Percentiles rank a stretch among this genome's conserved stretches.
phyloP scores from a whole-genome alignment of 192 early-diverging fungal species.

The Backusella parvicylindrica region DNA sequence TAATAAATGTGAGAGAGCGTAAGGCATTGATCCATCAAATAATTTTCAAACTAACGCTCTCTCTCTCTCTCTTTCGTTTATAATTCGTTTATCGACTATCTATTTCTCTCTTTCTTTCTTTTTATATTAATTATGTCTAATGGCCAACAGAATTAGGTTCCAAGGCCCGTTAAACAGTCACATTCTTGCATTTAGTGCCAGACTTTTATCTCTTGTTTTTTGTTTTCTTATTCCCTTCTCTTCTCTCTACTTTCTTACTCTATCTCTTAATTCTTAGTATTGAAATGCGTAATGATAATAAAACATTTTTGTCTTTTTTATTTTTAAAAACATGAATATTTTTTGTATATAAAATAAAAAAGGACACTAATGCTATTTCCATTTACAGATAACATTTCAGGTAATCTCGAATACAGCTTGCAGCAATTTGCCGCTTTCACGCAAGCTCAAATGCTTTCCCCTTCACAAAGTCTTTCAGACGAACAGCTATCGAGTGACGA shows the following conservation, averaged over 20 bases:
- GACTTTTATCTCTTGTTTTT: background rate
- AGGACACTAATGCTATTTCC: background rate
- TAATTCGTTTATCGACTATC: too few species aligned
- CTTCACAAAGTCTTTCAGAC: background rate
- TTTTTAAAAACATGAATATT: too few species aligned
- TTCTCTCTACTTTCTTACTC: background rate
- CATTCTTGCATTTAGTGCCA: background rate
- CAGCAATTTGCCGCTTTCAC: background rate
- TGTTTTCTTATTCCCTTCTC: background rate
- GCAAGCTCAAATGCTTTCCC: background rate
- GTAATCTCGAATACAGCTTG: background rate
- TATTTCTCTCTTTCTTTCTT: too few species aligned
- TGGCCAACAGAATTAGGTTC: background rate
- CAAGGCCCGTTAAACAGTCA: background rate
- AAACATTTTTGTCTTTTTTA: too few species aligned
- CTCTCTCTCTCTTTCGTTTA: too few species aligned
- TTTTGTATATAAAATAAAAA: background rate
- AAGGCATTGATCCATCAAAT: too few species aligned
- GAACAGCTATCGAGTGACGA: background rate
- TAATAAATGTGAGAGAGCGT: too few species aligned
- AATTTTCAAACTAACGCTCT: too few species aligned
- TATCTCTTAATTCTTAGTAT: background rate
- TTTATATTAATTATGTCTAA: too few species aligned
- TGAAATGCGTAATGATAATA: background rate
- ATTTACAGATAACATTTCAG: slow-evolving; percentile 5